Evolutionary conservation across 225 moss, liverwort and hornwort genomes (phyloP).

Genomic region (Rhytidiadelphus loreus): DNA sequence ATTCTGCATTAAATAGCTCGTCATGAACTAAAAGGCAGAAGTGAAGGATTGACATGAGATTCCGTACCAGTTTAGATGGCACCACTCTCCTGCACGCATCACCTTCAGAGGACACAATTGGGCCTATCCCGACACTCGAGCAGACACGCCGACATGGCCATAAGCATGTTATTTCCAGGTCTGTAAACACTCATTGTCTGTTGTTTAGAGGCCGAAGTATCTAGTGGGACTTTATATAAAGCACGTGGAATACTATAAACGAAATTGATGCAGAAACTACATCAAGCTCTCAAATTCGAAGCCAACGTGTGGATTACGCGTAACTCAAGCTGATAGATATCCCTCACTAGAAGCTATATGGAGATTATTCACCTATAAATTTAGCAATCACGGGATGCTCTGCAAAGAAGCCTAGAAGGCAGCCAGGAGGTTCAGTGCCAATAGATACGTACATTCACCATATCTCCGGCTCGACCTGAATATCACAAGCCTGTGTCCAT

Average conservation of each 20-base stretch:
- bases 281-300: background rate
- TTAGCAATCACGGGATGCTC: background rate
- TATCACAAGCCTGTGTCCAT: background rate
- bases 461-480: background rate
- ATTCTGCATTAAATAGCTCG: background rate
- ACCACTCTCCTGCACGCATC: background rate
- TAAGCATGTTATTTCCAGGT: background rate
- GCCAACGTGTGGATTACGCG: too few relatives aligned
- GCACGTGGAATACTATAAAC: background rate
- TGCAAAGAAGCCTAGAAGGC: background rate
- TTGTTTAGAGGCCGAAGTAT: background rate
- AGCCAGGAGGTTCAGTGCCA: background rate
- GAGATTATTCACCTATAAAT: background rate
- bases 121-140: background rate
- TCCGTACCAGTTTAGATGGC: background rate
- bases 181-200: background rate
- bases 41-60: background rate
- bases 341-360: background rate
- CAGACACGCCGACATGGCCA: background rate
- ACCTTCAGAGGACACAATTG: background rate
- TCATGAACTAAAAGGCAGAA: background rate
- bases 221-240: background rate
- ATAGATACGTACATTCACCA: background rate
- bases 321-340: background rate
- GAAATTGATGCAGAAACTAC: background rate